phyloP scores from a whole-genome alignment of 1,284 basidiomycete species.

The Ustilago xerochloae region DNA sequence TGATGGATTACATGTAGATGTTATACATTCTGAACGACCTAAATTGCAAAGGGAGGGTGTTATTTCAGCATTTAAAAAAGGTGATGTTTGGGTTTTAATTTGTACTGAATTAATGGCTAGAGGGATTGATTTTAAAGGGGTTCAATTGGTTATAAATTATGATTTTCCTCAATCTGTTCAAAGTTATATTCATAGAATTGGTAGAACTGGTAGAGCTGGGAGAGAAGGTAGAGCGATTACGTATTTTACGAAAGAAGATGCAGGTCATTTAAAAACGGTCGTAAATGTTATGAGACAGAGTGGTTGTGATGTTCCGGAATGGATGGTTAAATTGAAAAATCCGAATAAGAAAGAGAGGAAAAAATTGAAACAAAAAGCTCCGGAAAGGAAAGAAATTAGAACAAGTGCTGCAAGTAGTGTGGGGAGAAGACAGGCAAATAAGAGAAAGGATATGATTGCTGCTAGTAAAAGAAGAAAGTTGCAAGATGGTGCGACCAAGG shows the following conservation, averaged over 20 bases:
- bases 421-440: slow-evolving; percentile 52
- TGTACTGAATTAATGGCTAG: slow-evolving; percentile 74
- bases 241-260: slow-evolving; percentile 94
- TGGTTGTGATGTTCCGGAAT: slow-evolving; percentile 72
- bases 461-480: slow-evolving; percentile 58
- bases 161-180: slow-evolving; percentile 74
- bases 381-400: slow-evolving; percentile 74
- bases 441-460: slow-evolving; percentile 57
- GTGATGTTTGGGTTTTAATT: slow-evolving; percentile 66
- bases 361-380: slow-evolving; percentile 79
- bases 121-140: slow-evolving; percentile 97
- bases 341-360: slow-evolving; percentile 88
- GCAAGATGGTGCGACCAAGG: neutral
- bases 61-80: slow-evolving; percentile 79
- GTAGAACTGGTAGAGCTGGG: slow-evolving; percentile 93
- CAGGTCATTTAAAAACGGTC: slow-evolving; percentile 90
- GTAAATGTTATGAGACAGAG: slow-evolving; percentile 93
- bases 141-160: slow-evolving; percentile 91
- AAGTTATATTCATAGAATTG: slow-evolving; percentile 94
- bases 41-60: slow-evolving; percentile 84
- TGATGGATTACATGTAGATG: slow-evolving; percentile 87
- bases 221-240: slow-evolving; percentile 90
- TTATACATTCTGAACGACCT: slow-evolving; percentile 88
- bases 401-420: slow-evolving; percentile 56
- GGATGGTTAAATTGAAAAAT: slow-evolving; percentile 73